These are phyloP conservation scores for Botrytis paeoniae DNA, from an alignment of 2,329 filamentous ascomycete genomes.

Conservation along the genomic window DNA sequence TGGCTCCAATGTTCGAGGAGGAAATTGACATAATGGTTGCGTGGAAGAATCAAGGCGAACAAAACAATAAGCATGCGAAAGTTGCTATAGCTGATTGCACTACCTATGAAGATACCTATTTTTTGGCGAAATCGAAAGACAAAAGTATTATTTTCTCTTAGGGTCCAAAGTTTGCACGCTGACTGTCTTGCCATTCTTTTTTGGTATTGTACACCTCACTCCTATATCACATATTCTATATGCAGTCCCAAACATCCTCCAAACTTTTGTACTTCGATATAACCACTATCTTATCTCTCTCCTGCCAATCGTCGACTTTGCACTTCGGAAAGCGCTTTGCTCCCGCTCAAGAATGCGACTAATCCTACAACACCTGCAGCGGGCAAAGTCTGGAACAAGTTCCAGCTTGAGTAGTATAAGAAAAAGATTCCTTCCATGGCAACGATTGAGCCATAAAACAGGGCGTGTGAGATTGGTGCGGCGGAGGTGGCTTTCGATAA, in stretches of 20 bases:
- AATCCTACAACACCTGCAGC: slow-evolving; percentile 64
- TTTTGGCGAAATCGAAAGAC: not conserved
- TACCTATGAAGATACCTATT: slow-evolving; percentile 12
- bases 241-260: slow-evolving; percentile 3
- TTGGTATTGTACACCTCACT: slow-evolving; percentile 14
- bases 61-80: not conserved
- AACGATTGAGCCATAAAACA: slow-evolving; percentile 85
- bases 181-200: not conserved
- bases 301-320: slow-evolving; percentile 79
- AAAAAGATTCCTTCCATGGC: slow-evolving; percentile 91
- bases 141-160: not conserved
- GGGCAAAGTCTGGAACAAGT: slow-evolving; percentile 83
- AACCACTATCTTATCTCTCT: slow-evolving; percentile 28
- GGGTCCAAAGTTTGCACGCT: not conserved
- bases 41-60: not conserved
- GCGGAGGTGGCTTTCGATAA: slow-evolving; percentile 69
- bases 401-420: slow-evolving; percentile 91
- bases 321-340: slow-evolving; percentile 87
- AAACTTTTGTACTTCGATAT: not conserved
- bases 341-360: slow-evolving; percentile 81
- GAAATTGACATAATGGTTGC: not conserved
- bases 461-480: slow-evolving; percentile 74
- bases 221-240: slow-evolving; percentile 4
- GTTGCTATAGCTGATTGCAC: not conserved
- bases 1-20: not conserved